Evolutionary conservation across 2,329 filamentous ascomycete genomes (phyloP).

Genomic region (Tothia fuscella): DNA sequence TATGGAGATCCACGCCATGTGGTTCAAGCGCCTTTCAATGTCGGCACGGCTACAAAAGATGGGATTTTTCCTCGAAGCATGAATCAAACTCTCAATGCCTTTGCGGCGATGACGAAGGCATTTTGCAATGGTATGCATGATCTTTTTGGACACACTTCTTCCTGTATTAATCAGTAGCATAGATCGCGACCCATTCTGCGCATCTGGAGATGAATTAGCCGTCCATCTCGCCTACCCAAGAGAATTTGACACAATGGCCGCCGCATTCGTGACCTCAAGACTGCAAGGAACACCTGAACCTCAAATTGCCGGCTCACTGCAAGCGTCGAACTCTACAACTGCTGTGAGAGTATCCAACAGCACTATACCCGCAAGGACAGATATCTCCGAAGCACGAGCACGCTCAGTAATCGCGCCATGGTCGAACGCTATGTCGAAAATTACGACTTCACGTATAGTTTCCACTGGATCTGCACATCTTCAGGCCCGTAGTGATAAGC

Average conservation of each 20-base stretch:
- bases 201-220: background rate
- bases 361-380: no score
- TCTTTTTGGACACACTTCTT: no score
- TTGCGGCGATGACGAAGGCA: background rate
- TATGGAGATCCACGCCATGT: constrained; percentile 2
- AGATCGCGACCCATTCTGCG: constrained; percentile 2
- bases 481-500: no score
- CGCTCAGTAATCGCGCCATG: no score
- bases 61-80: background rate
- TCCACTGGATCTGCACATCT: no score
- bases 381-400: no score
- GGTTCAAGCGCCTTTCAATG: background rate
- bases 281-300: no score
- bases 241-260: background rate
- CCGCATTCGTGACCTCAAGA: background rate
- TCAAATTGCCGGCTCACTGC: no score
- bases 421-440: no score
- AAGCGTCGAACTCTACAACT: no score
- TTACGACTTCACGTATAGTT: no score
- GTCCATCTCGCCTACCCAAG: background rate
- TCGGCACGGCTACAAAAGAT: background rate
- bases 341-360: no score
- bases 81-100: background rate
- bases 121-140: background rate
- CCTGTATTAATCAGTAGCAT: background rate